Base-by-base conservation (phyloP, 2,329 filamentous ascomycete genomes). In the Botryotinia calthae region DNA sequence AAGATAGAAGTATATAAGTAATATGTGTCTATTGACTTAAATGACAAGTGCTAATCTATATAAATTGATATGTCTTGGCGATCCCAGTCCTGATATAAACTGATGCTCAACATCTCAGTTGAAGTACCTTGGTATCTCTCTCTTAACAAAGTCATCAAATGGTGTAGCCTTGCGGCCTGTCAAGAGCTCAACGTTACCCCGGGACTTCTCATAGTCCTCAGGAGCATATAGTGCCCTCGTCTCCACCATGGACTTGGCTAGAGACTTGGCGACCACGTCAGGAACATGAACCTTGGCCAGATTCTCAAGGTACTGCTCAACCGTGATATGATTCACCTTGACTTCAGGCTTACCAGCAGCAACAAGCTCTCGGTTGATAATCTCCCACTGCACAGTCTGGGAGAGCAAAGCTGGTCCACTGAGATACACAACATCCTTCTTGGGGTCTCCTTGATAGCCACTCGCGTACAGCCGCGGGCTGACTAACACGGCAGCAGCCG, bases 401-500 rank as follows among this genome's bases (percentile, higher is more conserved):
- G 58, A 61, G 58, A 61, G 58, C 58, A 61, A 61, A 34, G 58
- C 58, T 61, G 58, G 58, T 61, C 58, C 58, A 61, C 58, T 61
- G 28, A 61, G 58, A 20, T 61, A 61, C 58, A 61, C 58, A 34
- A 61, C 58, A 61, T 61, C 58, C 58, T 61, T 61, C 58, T 61
- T 61, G 58, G 28, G 58, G 58, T 61, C 58, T 61, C 58, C 58
- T 61, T 61, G 58, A 61, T 61, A 61, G 58, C 58, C 58, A 61
- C 58, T 61, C 28, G 58, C 58, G 58, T 61, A 61, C n/a, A 61
- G 58, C 58, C 58, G 58, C 58, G 58, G 58, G 28, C 58, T 61
- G 28, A 61, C 58, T 61, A 61, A 61, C 58, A 71, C n/a, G 20
- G 44, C 56, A 44, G 84, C 85, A 44, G 76, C 76, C 3, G 85